phyloP scores from a whole-genome alignment of 2,329 filamentous ascomycete species.

The Dactylellina leptospora region DNA sequence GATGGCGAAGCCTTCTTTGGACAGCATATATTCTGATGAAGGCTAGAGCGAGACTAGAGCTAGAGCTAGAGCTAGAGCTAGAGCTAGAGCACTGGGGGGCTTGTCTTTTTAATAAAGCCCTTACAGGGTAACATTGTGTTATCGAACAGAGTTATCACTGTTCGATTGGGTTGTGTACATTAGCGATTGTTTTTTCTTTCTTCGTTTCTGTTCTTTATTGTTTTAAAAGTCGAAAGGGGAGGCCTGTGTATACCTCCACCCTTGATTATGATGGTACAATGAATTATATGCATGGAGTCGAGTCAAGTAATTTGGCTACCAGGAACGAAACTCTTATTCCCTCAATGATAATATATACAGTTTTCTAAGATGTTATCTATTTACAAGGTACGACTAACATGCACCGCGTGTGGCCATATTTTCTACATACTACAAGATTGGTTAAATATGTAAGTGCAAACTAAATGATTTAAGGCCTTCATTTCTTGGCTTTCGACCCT shows the following conservation, averaged over 20 bases:
- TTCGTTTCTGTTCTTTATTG: neutral
- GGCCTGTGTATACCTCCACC: neutral
- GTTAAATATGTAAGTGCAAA: too few relatives aligned
- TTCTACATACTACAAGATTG: too few relatives aligned
- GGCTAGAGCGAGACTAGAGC: too few relatives aligned
- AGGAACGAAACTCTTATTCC: too few relatives aligned
- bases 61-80: too few relatives aligned
- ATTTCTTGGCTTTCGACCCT: neutral
- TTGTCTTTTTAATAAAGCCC: too few relatives aligned
- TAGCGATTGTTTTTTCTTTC: slow-evolving; percentile 15
- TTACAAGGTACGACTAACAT: too few relatives aligned
- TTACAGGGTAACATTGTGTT: too few relatives aligned
- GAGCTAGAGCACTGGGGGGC: neutral
- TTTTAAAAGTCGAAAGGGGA: slow-evolving; percentile 6
- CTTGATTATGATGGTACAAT: neutral
- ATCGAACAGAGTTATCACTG: neutral
- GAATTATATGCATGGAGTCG: neutral
- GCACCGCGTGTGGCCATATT: too few relatives aligned
- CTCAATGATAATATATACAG: neutral
- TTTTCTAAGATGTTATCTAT: neutral
- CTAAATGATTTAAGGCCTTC: too few relatives aligned
- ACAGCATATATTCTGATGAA: too few relatives aligned
- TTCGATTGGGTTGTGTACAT: slow-evolving; percentile 17
- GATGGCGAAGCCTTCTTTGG: too few relatives aligned
- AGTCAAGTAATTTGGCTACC: neutral